Conservation (phyloP, 2,329 filamentous ascomycete genomes). For the Talaromyces sp. region DNA sequence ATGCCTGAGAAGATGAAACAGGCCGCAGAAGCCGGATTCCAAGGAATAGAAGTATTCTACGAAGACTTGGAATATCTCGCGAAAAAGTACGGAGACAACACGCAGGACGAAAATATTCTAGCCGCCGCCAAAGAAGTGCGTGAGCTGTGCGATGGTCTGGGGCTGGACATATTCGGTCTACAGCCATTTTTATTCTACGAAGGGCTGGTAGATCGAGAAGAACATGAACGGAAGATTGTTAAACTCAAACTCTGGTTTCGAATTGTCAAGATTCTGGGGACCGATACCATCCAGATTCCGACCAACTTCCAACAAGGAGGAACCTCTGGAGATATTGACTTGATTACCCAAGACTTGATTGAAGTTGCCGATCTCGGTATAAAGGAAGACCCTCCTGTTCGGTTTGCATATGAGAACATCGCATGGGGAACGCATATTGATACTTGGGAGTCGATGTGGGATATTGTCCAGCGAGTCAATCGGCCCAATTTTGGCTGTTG, state of each 20-base stretch:
- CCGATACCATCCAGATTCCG: constrained; percentile 63
- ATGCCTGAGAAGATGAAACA: constrained; percentile 62
- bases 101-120: constrained; percentile 45
- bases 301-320: constrained; percentile 56
- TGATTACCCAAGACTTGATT: constrained; percentile 59
- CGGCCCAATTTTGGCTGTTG: constrained; percentile 68
- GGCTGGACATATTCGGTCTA: constrained; percentile 42
- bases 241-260: constrained; percentile 65
- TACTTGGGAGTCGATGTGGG: constrained; percentile 67
- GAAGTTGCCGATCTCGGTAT: constrained; percentile 63
- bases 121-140: constrained; percentile 55
- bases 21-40: constrained; percentile 59
- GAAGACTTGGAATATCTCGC: constrained; percentile 67
- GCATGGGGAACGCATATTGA: constrained; percentile 65
- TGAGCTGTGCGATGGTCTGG: constrained; percentile 33
- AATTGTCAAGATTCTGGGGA: constrained; percentile 56
- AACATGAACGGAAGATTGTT: constrained; percentile 49
- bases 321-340: constrained; percentile 44
- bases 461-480: constrained; percentile 60
- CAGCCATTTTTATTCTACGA: constrained; percentile 73
- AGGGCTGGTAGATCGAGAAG: constrained; percentile 56
- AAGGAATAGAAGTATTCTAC: constrained; percentile 71
- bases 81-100: constrained; percentile 37
- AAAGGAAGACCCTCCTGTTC: constrained; percentile 50
- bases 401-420: constrained; percentile 67